Conservation (phyloP, 805 yeast species). For the Metschnikowia noctiluminum region DNA sequence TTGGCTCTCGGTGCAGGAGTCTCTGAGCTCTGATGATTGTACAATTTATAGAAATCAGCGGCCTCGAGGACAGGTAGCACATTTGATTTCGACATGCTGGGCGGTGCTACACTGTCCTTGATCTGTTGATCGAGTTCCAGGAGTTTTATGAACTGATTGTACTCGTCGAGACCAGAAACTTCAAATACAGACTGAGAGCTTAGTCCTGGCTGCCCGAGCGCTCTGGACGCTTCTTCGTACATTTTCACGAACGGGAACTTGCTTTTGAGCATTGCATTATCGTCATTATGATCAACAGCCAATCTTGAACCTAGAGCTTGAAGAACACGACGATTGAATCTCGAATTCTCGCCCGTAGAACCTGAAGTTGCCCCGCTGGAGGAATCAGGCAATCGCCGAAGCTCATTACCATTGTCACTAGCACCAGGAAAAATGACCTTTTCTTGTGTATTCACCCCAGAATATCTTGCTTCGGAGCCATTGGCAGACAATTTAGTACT, state of each 20-base stretch:
- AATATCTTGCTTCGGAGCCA: too few species aligned
- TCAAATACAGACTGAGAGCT: constrained; percentile 25
- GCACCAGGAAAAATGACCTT: too few species aligned
- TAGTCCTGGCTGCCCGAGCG: neutral
- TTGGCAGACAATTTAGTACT: too few species aligned
- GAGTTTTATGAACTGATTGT: constrained; percentile 29
- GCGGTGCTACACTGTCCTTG: constrained; percentile 17
- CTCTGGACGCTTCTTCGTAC: constrained; percentile 8
- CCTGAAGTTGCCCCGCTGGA: too few species aligned
- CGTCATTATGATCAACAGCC: constrained; percentile 1
- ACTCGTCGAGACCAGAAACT: constrained; percentile 34
- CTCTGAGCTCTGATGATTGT: constrained; percentile 3
- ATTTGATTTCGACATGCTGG: constrained; percentile 1
- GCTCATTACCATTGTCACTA: too few species aligned
- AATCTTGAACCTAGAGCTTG: constrained; percentile 3
- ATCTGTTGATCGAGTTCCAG: constrained; percentile 34
- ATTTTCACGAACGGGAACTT: constrained; percentile 13
- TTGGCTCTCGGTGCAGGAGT: neutral
- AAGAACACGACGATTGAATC: neutral
- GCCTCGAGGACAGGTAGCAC: constrained; percentile 12
- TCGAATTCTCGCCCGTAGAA: too few species aligned
- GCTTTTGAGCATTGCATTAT: neutral
- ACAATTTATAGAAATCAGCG: constrained; percentile 9
- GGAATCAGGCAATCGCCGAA: too few species aligned
- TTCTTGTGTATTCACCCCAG: too few species aligned